Base-by-base conservation (phyloP, 2,329 filamentous ascomycete genomes). In the Teratosphaeriaceae sp. region DNA sequence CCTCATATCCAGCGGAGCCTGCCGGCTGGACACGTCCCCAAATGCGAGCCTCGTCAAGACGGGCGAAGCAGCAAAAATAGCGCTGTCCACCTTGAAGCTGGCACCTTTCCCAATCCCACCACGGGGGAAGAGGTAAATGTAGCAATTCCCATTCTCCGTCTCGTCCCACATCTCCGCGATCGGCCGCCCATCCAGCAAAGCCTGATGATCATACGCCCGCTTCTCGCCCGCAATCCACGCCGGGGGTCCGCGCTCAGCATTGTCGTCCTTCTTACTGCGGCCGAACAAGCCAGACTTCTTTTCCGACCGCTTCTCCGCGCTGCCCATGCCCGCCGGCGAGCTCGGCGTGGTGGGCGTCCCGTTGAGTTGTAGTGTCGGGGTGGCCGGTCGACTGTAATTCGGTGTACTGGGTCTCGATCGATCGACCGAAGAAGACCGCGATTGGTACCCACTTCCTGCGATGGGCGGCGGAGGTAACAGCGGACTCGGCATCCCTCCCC, bases 111-210 rank as follows among this genome's bases (percentile, higher is more conserved):
- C 71, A 16, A 76, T 74, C 13, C 66, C 73, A 31, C 73, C 26
- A 18, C 31, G 68, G 1, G 79, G 76, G 53, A 78, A 81, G 12
- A 82, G 67, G 53, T 82, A 78, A n/a, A 83, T 69, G 47, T 73
- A 70, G 12, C 78, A 80, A 57, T 82, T 77, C n/a, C 75, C 79
- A 36, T 71, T 59, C 4, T 45, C 45, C 3, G 5, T 35, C 4
- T 79, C 74, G 51, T 80, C 75, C 79, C 79, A 83, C 7, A 82
- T 59, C 53, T 82, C 79, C 5, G 67, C 57, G 13, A 79, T 73
- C 61, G 69, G 74, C 45, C 75, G 68, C 29, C 71, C 76, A 42
- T 67, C 65, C 19, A 72, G 48, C 48, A 82, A 52, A 22, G 67
- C 66, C 2, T 66, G 62, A 39, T 78, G 47, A 52, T 79, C 76